Conservation (phyloP, 257 asterid species). For the Gardenia jasminoides region DNA sequence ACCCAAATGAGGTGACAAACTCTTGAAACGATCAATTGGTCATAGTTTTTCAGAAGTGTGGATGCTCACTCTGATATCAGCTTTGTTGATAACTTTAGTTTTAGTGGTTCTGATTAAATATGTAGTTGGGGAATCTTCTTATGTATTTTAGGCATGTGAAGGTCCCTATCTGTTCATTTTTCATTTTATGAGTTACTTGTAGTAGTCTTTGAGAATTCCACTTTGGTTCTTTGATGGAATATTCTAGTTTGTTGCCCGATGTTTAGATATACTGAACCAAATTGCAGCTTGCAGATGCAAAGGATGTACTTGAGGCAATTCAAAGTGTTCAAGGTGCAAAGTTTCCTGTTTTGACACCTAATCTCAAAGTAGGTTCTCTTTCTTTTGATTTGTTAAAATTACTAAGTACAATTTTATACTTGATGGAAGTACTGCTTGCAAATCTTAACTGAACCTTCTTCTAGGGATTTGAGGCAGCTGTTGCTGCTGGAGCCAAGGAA, state of each 20-base stretch:
- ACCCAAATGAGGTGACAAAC: background rate
- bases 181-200: background rate
- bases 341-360: constrained; percentile 88
- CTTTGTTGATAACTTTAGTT: background rate
- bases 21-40: background rate
- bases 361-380: constrained; percentile 59
- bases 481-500: constrained; percentile 84
- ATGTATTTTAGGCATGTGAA: background rate
- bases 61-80: background rate
- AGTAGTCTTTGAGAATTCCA: background rate
- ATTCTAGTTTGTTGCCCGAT: constrained; percentile 16
- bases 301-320: constrained; percentile 72
- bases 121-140: background rate
- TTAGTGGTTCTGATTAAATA: background rate
- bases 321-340: constrained; percentile 49
- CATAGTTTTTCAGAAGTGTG: background rate
- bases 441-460: constrained; percentile 16
- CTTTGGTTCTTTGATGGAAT: background rate
- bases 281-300: constrained; percentile 84
- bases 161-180: background rate
- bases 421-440: background rate
- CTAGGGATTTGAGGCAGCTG: constrained; percentile 88
- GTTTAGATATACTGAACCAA: constrained; percentile 18
- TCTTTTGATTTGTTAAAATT: constrained; percentile 2
- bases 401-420: background rate